These are phyloP conservation scores for Chlorella sorokiniana DNA, from an alignment of 139 green algal species.

Conservation along the genomic window DNA sequence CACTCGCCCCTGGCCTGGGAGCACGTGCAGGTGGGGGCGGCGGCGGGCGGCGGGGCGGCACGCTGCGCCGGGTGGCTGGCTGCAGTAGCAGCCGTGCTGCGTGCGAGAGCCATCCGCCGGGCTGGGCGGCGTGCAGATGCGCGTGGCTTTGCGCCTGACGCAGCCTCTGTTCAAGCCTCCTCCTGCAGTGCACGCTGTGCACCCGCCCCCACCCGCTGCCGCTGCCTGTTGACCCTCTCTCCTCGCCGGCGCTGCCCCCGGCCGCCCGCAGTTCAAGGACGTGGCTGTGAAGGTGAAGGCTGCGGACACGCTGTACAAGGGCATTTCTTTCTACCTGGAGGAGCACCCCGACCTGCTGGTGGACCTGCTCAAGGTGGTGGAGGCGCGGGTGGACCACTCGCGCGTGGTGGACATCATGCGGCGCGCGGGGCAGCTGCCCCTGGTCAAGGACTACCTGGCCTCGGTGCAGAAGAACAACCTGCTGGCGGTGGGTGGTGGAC, in stretches of 20 bases:
- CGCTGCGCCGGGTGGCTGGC: constrained; percentile 50
- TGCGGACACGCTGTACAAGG: constrained; percentile 93
- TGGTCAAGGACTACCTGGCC: constrained; percentile 93
- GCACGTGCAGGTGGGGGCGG: constrained; percentile 69
- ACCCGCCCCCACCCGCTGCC: too few species aligned
- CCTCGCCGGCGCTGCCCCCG: background rate
- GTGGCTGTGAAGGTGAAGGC: constrained; percentile 84
- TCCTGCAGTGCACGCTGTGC: too few species aligned
- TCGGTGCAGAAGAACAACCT: constrained; percentile 70
- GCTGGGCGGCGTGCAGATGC: too few species aligned
- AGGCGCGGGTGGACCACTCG: constrained; percentile 90
- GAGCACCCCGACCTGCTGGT: constrained; percentile 95
- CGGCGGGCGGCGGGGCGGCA: constrained; percentile 49
- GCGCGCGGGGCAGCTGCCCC: constrained; percentile 81
- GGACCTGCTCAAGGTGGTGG: constrained; percentile 93
- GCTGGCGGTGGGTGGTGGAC: constrained; percentile 1
- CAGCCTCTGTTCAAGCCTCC: too few species aligned
- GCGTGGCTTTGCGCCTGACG: too few species aligned
- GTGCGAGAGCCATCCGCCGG: background rate
- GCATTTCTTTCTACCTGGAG: constrained; percentile 95
- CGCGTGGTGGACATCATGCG: constrained; percentile 94
- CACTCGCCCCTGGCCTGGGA: constrained; percentile 96
- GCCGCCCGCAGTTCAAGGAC: constrained; percentile 87
- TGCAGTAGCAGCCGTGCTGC: background rate
- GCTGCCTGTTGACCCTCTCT: background rate